Evolutionary conservation across 305 asterid genomes (phyloP), one percentile per base, ranked within the genome.

Genomic region (Fraxinus sp.): DNA sequence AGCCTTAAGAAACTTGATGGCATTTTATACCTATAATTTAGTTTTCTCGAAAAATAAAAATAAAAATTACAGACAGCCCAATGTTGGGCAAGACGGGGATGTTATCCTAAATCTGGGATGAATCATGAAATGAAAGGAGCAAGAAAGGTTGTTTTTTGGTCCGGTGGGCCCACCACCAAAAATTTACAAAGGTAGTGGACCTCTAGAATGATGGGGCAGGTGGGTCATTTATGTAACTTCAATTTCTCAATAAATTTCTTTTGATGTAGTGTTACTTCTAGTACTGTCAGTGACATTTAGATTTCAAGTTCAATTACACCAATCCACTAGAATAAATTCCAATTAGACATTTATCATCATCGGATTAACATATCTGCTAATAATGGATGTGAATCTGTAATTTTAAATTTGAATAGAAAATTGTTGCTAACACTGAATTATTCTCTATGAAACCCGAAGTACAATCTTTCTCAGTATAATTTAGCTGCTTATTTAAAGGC

Each of bases 91-190:
- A 24, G 10, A 4, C 18, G 28, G 52, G 14, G 16, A 36, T 66
- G 57, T 6, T 77, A 41, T 9, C 36, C n/a, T 13, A 46, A 46
- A 46, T 46, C 18, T 3, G 13, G 57, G 57, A n/a, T n/a, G n/a
- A n/a, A n/a, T n/a, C n/a, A 46, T 13, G 57, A 46, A 46, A 46
- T 46, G 57, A 13, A 46, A 46, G 57, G 20, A 77, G 22, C 24
- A 37, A 81, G 78, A 68, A 73, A 64, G 57, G 80, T 80, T 74
- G 79, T 30, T 52, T n/a, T 52, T 52, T 52, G 22, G 22, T 16
- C 64, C 0, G 22, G 8, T 20, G 1, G 22, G 22, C 7, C 62
- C 8, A 13, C 20, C 55, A 43, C 55, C 55, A 46, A 13, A 43
- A 46, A 46, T 0, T 46, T 46, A 3, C 6, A 13, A 46, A 46